Percentiles rank a stretch among this genome's conserved stretches.
Evolutionary conservation across 139 green algal genomes (phyloP).

Genomic region (Chlamydomonas sp.): DNA sequence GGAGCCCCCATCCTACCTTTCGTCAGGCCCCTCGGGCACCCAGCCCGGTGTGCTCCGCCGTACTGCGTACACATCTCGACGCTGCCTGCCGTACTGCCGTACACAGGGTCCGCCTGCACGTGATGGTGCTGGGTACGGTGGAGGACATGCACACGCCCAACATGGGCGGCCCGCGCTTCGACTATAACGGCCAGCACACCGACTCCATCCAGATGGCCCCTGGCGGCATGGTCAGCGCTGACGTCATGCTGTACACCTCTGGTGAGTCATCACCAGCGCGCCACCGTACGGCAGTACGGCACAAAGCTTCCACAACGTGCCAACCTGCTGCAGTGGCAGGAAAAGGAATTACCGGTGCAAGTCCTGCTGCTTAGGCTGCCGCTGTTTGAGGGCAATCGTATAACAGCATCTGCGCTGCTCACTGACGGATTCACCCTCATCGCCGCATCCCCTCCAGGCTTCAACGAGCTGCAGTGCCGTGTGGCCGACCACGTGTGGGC

Average conservation of each 20-base stretch:
- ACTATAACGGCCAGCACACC: neutral
- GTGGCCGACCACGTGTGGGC: constrained; percentile 73
- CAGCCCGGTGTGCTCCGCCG: too few species aligned
- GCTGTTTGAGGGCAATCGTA: neutral
- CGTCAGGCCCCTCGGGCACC: too few species aligned
- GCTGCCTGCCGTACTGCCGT: neutral
- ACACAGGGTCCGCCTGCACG: constrained; percentile 28
- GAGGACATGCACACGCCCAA: constrained; percentile 82
- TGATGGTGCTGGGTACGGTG: constrained; percentile 32
- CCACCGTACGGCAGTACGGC: too few species aligned
- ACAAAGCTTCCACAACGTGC: too few species aligned
- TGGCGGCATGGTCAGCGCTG: constrained; percentile 26
- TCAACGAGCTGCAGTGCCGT: constrained; percentile 66
- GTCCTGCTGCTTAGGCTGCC: neutral
- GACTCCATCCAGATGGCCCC: constrained; percentile 25
- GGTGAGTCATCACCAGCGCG: neutral
- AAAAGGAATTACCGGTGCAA: neutral
- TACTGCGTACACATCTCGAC: neutral
- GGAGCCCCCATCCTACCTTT: too few species aligned
- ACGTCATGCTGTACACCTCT: neutral
- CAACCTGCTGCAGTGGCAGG: too few species aligned
- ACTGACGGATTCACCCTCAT: too few species aligned
- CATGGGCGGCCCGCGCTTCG: constrained; percentile 41
- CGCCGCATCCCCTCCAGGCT: constrained; percentile 1
- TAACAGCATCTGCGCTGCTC: too few species aligned